Conservation (phyloP, 495 filamentous ascomycete species). For the Cercophora newfieldiana region DNA sequence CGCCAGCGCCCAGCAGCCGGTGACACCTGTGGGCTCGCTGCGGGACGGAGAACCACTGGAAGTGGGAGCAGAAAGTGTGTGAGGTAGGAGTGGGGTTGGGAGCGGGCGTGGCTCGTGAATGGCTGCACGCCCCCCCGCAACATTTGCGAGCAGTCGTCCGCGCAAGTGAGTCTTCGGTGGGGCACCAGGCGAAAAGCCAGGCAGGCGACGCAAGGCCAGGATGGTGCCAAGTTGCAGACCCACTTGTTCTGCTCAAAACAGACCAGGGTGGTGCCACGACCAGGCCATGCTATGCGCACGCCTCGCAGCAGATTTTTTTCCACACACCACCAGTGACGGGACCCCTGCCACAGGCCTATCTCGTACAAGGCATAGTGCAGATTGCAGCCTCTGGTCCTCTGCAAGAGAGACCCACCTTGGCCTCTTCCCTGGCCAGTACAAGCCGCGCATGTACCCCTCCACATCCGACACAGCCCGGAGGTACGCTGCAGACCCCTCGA, state of each 20-base stretch:
- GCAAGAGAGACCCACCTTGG: constrained; percentile 27
- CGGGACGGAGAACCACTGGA: not conserved
- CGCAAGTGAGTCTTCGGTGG: constrained; percentile 9
- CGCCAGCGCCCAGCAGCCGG: not conserved
- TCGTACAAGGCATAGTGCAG: constrained; percentile 33
- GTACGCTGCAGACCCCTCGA: constrained; percentile 20
- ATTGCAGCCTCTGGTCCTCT: constrained; percentile 32
- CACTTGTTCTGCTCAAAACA: constrained; percentile 30
- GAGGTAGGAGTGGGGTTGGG: not conserved
- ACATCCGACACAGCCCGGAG: constrained; percentile 16
- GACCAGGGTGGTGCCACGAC: constrained; percentile 40
- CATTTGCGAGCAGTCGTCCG: not conserved
- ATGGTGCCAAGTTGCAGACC: constrained; percentile 26
- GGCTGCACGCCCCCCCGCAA: constrained; percentile 10
- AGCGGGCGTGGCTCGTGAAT: constrained; percentile 6
- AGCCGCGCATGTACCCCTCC: constrained; percentile 19
- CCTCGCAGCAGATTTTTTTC: constrained; percentile 26
- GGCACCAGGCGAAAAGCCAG: constrained; percentile 14
- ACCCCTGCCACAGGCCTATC: constrained; percentile 29
- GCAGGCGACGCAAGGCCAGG: constrained; percentile 20
- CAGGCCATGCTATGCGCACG: constrained; percentile 33
- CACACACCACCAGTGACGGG: constrained; percentile 23
- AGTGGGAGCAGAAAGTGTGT: not conserved
- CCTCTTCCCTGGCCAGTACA: constrained; percentile 24
- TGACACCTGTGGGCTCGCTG: not conserved